Base-by-base conservation (phyloP, 2,329 filamentous ascomycete genomes). In the Paecilomyces dactylethromorphus region DNA sequence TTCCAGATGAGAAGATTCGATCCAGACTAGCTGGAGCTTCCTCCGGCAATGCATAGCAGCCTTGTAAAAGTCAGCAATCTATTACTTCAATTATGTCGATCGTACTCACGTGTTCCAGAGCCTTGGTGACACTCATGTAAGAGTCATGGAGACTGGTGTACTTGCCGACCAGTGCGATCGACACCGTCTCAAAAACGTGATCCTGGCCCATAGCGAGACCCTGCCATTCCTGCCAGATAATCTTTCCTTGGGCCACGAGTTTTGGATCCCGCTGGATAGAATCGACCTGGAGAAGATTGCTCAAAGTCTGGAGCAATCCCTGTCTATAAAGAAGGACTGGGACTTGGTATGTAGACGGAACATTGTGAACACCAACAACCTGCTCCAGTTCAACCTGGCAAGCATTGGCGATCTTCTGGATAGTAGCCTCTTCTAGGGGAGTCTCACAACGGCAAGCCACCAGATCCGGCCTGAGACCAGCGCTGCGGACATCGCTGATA, bases 381-480 rank as follows among this genome's bases (percentile, higher is more conserved):
- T 97, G 91, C 64, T 92, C 84, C 11, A 84, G 78, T 57, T 95
- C 90, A 54, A 97, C 88, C 71, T 96, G 91, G 74, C 93, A 97
- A 76, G 88, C 91, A 69, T 86, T 85, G 61, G 93, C 92, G 63
- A 99, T 91, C 79, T 99, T 97, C 63, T 88, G 82, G 55, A 93
- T 87, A 0, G 91, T 93, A 8, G 79, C 78, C 39, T 86, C 80
- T 54, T 91, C 87, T 6, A 97, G 84, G 12, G 87, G 84, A 56
- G 83, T 82, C 69, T 93, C 88, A 74, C 93, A 97, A 56, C 94
- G 90, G 73, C 94, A 97, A 13, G 93, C 94, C 77, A 97, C 94
- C 88, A 94, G 71, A 66, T 90, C 39, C 15, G 39, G 39, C 13
- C 39, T 45, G 39, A 45, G 39, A 45, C 39, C 39, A 18, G 39